phyloP scores from a whole-genome alignment of 179 eudicot genomes.

The Vitellaria paradoxa region DNA sequence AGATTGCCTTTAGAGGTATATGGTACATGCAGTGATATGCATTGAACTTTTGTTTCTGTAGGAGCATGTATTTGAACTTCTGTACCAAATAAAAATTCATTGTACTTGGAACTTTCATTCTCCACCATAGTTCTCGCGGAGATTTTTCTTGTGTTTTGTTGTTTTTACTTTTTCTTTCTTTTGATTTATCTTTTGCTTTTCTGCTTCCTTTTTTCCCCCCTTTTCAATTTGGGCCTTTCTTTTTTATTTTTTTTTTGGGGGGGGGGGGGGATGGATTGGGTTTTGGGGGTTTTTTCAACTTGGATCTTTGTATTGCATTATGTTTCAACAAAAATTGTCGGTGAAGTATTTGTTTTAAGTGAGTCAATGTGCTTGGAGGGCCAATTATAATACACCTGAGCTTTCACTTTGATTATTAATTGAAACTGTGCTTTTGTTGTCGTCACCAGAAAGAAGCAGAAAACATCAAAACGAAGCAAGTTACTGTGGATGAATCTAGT shows the following conservation, averaged over 20 bases:
- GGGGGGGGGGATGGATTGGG: no score
- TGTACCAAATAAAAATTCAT: no score
- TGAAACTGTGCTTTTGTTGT: background rate
- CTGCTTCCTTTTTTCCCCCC: no score
- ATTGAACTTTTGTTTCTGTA: background rate
- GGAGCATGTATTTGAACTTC: background rate
- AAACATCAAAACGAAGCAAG: constrained; percentile 32
- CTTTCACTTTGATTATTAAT: background rate
- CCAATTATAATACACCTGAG: background rate
- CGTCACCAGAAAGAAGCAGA: constrained; percentile 70
- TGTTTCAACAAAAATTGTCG: background rate
- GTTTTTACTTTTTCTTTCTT: background rate
- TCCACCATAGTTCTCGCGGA: background rate
- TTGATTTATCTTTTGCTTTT: background rate
- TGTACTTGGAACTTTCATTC: background rate
- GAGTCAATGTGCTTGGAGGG: background rate
- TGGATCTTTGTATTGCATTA: background rate
- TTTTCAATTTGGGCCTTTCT: background rate
- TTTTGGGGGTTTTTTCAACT: background rate
- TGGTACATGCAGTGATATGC: no score
- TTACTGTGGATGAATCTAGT: constrained; percentile 33
- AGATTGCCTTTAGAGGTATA: background rate
- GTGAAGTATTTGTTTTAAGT: background rate
- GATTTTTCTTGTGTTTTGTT: background rate
- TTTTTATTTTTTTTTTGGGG: background rate